phyloP scores from a whole-genome alignment of 306 rosid genomes.

The Cyclanthera cordifolia region DNA sequence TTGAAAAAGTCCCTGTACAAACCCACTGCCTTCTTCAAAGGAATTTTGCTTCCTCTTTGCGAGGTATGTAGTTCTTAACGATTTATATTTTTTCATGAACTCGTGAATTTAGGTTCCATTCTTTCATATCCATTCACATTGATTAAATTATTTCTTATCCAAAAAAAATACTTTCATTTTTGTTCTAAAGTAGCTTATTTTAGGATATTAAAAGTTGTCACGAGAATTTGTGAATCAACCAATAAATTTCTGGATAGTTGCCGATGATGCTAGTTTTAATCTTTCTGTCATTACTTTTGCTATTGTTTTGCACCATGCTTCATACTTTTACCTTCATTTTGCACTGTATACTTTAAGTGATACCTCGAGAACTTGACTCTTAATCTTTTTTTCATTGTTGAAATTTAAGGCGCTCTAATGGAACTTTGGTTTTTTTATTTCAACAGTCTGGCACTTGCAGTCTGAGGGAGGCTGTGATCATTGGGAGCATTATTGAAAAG shows the following conservation, averaged over 20 bases:
- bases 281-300: neutral
- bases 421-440: conserved; percentile 11
- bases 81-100: neutral
- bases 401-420: neutral
- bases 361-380: neutral
- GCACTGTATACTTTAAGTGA: neutral
- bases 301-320: neutral
- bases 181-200: neutral
- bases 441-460: conserved; percentile 68
- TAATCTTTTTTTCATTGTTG: neutral
- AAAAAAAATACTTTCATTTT: neutral
- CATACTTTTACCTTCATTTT: neutral
- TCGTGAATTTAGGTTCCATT: neutral
- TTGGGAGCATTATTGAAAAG: conserved; percentile 80
- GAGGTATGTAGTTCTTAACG: conserved; percentile 42
- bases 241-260: neutral
- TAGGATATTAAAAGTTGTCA: neutral
- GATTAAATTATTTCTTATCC: too few species aligned
- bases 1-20: conserved; percentile 79
- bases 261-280: neutral
- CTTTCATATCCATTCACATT: neutral
- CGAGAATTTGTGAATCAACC: neutral
- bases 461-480: conserved; percentile 84
- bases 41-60: conserved; percentile 71
- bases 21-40: conserved; percentile 84